These are phyloP conservation scores for Bonia amplexicaulis DNA, from an alignment of 176 grass and related monocot genomes.

Conservation along the genomic window DNA sequence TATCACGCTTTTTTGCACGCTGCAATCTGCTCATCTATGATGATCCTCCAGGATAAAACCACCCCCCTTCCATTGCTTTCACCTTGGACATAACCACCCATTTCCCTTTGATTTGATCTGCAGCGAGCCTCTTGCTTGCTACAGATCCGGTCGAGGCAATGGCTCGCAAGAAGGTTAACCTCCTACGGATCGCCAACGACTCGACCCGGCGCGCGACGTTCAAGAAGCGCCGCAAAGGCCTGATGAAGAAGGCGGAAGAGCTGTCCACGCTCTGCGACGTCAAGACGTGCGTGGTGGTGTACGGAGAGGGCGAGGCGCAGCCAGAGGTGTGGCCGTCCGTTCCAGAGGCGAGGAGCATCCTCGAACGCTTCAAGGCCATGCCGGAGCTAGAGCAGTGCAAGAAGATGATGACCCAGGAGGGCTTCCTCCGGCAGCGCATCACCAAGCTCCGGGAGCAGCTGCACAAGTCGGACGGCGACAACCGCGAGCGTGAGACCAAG, in stretches of 20 bases:
- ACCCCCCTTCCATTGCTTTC: not conserved
- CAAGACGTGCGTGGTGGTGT: slow-evolving; percentile 24
- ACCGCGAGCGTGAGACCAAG: not conserved
- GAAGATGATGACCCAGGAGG: slow-evolving; percentile 30
- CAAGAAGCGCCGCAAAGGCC: not conserved
- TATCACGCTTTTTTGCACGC: not conserved
- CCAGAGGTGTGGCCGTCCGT: slow-evolving; percentile 25
- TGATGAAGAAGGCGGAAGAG: slow-evolving; percentile 45
- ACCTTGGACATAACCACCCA: not conserved
- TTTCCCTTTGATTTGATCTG: not conserved
- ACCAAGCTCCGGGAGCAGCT: slow-evolving; percentile 6
- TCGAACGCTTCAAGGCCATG: slow-evolving; percentile 3
- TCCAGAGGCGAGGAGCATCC: not conserved
- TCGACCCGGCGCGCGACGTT: not conserved
- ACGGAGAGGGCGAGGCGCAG: not conserved
- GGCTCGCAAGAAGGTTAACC: slow-evolving; percentile 31
- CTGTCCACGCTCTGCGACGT: slow-evolving; percentile 26
- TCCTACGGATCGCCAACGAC: slow-evolving; percentile 29
- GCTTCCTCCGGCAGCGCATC: slow-evolving; percentile 20
- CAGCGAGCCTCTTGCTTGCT: not conserved
- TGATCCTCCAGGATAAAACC: not conserved
- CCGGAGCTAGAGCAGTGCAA: slow-evolving; percentile 31
- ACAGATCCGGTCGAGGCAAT: not conserved
- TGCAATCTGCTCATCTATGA: not conserved
- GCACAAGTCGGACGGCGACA: not conserved